A percentile compares a stretch with the other conserved stretches of the same genome.
phyloP scores from a whole-genome alignment of 129 eudicot species.

The Artemisia tridentata region DNA sequence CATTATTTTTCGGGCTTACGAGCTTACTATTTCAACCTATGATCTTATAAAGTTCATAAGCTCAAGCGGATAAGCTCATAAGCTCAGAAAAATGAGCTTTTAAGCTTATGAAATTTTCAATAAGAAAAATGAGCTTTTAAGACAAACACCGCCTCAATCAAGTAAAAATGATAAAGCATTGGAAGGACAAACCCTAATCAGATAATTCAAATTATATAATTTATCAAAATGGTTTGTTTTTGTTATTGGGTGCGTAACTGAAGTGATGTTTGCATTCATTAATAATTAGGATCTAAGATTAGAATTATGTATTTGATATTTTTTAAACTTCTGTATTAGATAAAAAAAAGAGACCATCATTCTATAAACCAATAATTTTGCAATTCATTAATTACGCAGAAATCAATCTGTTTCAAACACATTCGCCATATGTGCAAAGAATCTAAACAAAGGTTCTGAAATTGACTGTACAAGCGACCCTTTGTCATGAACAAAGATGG shows the following conservation, averaged over 20 bases:
- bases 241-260: not conserved
- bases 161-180: no score
- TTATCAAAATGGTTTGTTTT: not conserved
- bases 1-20: no score
- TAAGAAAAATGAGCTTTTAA: no score
- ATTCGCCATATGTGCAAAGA: conserved; percentile 15
- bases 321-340: not conserved
- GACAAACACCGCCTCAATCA: no score
- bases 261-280: conserved; percentile 4
- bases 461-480: conserved; percentile 16
- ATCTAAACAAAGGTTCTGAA: conserved; percentile 12
- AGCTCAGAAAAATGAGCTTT: not conserved
- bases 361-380: conserved; percentile 19
- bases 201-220: no score
- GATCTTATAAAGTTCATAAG: no score
- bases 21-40: no score
- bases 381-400: conserved; percentile 15
- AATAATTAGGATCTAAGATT: not conserved
- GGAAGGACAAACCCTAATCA: no score
- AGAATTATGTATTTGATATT: not conserved
- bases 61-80: not conserved
- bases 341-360: conserved; percentile 10
- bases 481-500: conserved; percentile 6
- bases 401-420: conserved; percentile 24
- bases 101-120: no score